These are phyloP conservation scores for Lepiota brunneoincarnata DNA, from an alignment of 768 basidiomycete species.

Conservation along the genomic window DNA sequence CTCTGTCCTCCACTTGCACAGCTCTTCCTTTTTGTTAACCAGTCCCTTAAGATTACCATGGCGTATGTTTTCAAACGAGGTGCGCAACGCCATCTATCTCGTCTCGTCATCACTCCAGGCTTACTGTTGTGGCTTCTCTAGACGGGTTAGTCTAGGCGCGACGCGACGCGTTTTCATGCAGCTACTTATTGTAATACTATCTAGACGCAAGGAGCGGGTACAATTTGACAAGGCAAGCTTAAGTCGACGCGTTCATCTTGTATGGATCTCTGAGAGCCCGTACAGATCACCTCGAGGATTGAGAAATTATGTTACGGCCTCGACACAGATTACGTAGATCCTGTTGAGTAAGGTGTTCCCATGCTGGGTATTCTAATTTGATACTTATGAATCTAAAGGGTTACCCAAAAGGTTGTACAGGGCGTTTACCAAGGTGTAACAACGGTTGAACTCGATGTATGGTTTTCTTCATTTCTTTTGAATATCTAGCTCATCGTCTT, in stretches of 20 bases:
- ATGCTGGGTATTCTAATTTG: slow-evolving; percentile 2
- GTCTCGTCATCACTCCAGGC: background rate
- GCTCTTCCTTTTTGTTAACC: background rate
- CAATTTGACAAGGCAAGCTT: slow-evolving; percentile 84
- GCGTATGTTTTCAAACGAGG: slow-evolving; percentile 36
- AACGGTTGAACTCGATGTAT: slow-evolving; percentile 93
- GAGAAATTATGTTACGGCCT: slow-evolving; percentile 95
- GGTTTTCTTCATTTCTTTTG: slow-evolving; percentile 23
- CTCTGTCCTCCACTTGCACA: background rate
- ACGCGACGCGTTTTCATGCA: slow-evolving; percentile 28
- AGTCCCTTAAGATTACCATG: slow-evolving; percentile 4
- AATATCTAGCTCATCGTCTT: background rate
- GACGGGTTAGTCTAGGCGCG: slow-evolving; percentile 49
- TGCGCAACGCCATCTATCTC: slow-evolving; percentile 19
- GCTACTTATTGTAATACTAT: slow-evolving; percentile 15
- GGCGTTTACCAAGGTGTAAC: slow-evolving; percentile 96
- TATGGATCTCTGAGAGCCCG: slow-evolving; percentile 16
- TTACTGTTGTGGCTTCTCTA: slow-evolving; percentile 18
- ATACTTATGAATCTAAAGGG: slow-evolving; percentile 37
- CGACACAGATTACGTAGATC: slow-evolving; percentile 87
- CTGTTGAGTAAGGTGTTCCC: slow-evolving; percentile 69
- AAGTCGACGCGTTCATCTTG: slow-evolving; percentile 12
- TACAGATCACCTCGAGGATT: slow-evolving; percentile 81
- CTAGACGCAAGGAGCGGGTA: slow-evolving; percentile 84
- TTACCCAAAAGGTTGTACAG: slow-evolving; percentile 88